Evolutionary conservation across 1,284 basidiomycete species (phyloP), one percentile per base, ranked within the genome.

Genomic region (Exobasidium rhododendri): DNA sequence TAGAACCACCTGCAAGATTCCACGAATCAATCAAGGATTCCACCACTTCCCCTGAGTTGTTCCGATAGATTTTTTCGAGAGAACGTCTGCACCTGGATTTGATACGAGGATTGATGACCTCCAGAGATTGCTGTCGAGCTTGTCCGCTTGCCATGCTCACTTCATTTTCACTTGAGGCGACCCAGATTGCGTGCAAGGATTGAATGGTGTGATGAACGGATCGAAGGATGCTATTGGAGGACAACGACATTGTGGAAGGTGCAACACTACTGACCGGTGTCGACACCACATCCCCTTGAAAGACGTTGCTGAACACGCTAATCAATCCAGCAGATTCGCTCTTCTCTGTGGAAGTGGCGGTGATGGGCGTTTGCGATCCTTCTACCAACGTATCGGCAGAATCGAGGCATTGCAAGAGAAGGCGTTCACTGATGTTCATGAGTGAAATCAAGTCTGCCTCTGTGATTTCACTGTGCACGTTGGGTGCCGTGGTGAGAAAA

Each of bases 61-160:
- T 84, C 31, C 89, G 88, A 82, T 94, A 94, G 17, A 97, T 83
- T 71, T 90, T 88, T 73, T 96, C 93, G 40, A 97, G 81, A 0
- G 88, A 58, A 28, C 69, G 65, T 14, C 67, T 53, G 30, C 62
- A 64, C 2, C 71, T 62, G 11, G 64, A 32, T 46, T 61, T 35
- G 24, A 70, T 59, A 4, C 68, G 68, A 10, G 55, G 35, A 0
- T 40, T 59, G 47, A 69, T 61, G 10, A 56, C 55, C 10, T 67
- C 67, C 30, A 73, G 59, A 43, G 69, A 63, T n/a, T 43, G 17
- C 20, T 35, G 47, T 17, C 58, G 17, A 44, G n/a, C 20, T 40
- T 40, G 10, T 40, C 35, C 35, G 17, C 10, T 17, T 40, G 35
- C 35, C 7, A 7, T 40, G 22, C 20, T 24, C 13, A 40, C 49